phyloP scores from a whole-genome alignment of 306 rosid species.

The Ochetophila trinervis region DNA sequence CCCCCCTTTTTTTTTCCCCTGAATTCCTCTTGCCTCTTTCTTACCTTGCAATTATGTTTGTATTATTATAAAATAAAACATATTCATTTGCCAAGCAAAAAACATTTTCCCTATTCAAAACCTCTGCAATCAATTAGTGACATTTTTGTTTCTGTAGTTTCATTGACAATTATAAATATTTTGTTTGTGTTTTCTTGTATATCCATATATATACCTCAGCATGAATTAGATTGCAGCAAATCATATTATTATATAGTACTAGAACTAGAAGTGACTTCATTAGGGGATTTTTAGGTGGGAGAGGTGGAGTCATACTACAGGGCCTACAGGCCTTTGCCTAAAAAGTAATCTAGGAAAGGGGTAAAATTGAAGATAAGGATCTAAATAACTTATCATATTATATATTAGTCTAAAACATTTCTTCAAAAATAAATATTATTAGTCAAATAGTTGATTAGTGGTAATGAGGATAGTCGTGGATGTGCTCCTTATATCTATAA shows the following conservation, averaged over 20 bases:
- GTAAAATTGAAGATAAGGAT: too few species aligned
- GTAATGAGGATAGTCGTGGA: background rate
- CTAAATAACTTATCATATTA: too few species aligned
- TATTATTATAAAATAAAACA: background rate
- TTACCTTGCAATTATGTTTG: conserved; percentile 18
- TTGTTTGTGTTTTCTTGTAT: background rate
- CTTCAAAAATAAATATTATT: conserved; percentile 9
- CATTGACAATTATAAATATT: background rate
- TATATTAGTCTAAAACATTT: too few species aligned
- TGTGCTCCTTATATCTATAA: background rate
- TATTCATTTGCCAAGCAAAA: too few species aligned
- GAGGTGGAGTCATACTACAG: background rate
- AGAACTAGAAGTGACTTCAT: conserved; percentile 3
- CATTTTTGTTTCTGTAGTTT: background rate
- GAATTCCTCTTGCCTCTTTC: conserved; percentile 33
- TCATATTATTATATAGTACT: background rate
- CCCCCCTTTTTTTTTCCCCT: too few species aligned
- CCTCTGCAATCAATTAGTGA: conserved; percentile 3
- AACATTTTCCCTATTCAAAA: background rate
- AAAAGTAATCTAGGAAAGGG: background rate
- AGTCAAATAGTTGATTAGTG: background rate
- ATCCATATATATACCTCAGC: background rate
- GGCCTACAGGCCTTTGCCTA: conserved; percentile 10
- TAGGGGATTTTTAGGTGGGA: background rate
- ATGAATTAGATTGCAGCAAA: background rate